Conservation (phyloP, 2,329 filamentous ascomycete genomes). For the Colletotrichum sp. region DNA sequence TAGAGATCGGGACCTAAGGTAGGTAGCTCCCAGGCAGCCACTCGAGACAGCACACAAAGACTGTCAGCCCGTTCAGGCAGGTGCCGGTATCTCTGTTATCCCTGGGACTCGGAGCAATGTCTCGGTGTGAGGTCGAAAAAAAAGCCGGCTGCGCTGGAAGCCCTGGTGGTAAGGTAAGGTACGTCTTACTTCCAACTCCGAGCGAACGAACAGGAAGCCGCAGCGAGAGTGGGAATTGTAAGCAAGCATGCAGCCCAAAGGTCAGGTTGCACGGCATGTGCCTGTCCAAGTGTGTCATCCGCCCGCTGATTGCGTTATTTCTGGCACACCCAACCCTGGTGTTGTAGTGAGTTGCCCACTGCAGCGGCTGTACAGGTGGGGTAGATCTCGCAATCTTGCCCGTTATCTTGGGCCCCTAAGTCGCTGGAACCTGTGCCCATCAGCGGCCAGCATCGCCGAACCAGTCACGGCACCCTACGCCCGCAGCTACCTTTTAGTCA, state of each 20-base stretch:
- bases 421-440: not conserved
- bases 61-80: not conserved
- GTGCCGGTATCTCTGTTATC: not conserved
- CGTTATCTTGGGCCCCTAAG: not conserved
- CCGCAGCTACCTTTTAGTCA: not conserved
- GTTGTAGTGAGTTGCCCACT: not conserved
- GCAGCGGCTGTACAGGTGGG: not conserved
- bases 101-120: not conserved
- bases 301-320: conserved; percentile 19
- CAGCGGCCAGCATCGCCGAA: not conserved
- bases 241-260: not conserved
- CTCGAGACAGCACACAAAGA: not conserved
- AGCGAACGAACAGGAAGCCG: not conserved
- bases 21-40: not conserved
- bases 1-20: not conserved
- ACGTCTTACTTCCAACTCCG: not conserved
- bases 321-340: not conserved
- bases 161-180: not conserved
- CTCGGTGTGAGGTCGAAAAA: not conserved
- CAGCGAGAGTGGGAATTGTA: not conserved
- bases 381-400: not conserved
- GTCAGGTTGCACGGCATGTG: not conserved
- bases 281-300: not conserved
- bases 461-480: not conserved
- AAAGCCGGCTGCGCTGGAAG: not conserved